Evolutionary conservation across 2,329 filamentous ascomycete species (phyloP).

Genomic region (Pseudogymnoascus sp.): DNA sequence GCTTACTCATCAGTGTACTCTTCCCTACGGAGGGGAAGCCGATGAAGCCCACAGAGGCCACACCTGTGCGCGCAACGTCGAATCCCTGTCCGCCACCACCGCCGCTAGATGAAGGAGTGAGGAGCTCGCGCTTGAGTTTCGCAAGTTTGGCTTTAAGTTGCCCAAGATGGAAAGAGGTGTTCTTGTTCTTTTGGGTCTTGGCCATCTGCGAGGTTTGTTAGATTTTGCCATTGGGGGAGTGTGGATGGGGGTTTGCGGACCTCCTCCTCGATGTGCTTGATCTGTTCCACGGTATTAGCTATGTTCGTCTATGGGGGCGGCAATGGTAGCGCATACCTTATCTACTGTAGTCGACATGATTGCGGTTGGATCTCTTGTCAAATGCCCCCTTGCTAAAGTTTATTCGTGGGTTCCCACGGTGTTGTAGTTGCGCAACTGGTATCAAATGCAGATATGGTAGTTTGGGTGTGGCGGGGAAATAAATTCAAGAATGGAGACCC

Average conservation of each 20-base stretch:
- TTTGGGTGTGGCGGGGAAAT: conserved; percentile 11
- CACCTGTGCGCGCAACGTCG: conserved; percentile 94
- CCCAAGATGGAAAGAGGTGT: conserved; percentile 84
- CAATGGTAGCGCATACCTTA: conserved; percentile 52
- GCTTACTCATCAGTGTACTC: conserved; percentile 88
- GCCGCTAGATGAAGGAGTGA: conserved; percentile 76
- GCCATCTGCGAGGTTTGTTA: conserved; percentile 58
- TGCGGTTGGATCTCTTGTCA: conserved; percentile 15
- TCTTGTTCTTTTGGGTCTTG: conserved; percentile 95
- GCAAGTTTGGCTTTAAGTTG: conserved; percentile 97
- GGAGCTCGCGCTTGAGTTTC: conserved; percentile 91
- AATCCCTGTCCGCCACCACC: conserved; percentile 83
- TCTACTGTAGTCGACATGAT: conserved; percentile 96
- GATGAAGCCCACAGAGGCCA: conserved; percentile 94
- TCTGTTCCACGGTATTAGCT: conserved; percentile 44
- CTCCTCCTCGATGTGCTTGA: conserved; percentile 95
- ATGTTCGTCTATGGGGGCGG: conserved; percentile 28
- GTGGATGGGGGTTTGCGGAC: conserved; percentile 41
- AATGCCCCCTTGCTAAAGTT: conserved; percentile 7
- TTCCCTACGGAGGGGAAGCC: conserved; percentile 98
- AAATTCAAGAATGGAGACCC: neutral
- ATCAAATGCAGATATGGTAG: conserved; percentile 7
- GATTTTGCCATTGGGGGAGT: conserved; percentile 17
- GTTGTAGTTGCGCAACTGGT: conserved; percentile 8
- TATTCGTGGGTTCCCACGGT: neutral